A percentile compares a stretch with the other conserved stretches of the same genome.
Evolutionary conservation across 1,139 yeast genomes (phyloP).

Genomic region (Lodderomyces jiufengensis): DNA sequence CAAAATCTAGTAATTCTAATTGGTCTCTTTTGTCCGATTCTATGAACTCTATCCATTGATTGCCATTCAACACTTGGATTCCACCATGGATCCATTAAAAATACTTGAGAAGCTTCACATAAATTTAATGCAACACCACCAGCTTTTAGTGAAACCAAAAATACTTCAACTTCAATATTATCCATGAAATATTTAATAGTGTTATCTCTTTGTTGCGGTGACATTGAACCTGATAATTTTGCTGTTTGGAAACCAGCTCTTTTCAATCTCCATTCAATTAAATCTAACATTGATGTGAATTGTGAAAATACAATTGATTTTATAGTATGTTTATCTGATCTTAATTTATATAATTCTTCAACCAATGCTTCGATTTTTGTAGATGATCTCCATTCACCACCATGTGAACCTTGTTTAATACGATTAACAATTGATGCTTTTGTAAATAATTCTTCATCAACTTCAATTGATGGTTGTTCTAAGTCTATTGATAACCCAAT

Average conservation of each 20-base stretch:
- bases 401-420: conserved; percentile 67
- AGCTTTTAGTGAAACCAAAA: conserved; percentile 89
- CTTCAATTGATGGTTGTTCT: conserved; percentile 81
- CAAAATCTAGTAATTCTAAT: conserved; percentile 90
- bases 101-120: conserved; percentile 96
- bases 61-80: conserved; percentile 98
- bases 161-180: conserved; percentile 87
- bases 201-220: conserved; percentile 90
- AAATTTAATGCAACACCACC: conserved; percentile 97
- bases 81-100: conserved; percentile 98
- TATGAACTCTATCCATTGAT: conserved; percentile 95
- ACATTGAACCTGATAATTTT: conserved; percentile 92
- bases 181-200: conserved; percentile 90
- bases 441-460: conserved; percentile 58
- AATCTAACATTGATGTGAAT: conserved; percentile 92
- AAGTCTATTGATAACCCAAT: conserved; percentile 87
- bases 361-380: conserved; percentile 95
- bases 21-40: conserved; percentile 95
- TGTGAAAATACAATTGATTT: conserved; percentile 96
- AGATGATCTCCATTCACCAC: conserved; percentile 85
- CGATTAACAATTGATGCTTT: conserved; percentile 88
- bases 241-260: conserved; percentile 94
- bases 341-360: conserved; percentile 81
- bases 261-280: conserved; percentile 91
- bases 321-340: conserved; percentile 84